phyloP scores from a whole-genome alignment of 2,329 filamentous ascomycete species.

The Phyllosticta citrichinensis region DNA sequence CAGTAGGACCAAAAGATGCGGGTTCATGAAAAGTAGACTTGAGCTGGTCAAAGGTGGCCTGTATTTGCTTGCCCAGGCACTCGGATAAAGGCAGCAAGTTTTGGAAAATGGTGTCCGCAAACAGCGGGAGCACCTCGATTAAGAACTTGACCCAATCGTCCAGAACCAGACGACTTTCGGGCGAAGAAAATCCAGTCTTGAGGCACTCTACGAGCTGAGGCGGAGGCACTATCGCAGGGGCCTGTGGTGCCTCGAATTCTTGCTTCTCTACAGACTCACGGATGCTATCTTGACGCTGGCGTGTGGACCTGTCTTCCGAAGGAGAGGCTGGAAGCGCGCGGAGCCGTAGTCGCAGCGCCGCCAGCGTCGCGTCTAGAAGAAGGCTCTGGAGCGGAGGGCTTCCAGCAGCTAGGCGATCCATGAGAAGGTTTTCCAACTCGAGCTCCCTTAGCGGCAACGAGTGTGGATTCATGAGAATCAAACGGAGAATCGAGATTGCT shows the following conservation, averaged over 20 bases:
- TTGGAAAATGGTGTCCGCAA: constrained; percentile 77
- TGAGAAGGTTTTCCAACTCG: constrained; percentile 60
- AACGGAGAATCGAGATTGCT: constrained; percentile 54
- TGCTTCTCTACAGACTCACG: constrained; percentile 32
- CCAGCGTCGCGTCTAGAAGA: constrained; percentile 67
- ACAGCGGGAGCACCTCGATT: constrained; percentile 71
- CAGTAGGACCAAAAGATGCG: constrained; percentile 17
- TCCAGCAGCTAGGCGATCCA: constrained; percentile 52
- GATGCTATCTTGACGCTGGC: constrained; percentile 4
- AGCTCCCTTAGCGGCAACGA: constrained; percentile 49
- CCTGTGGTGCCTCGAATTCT: constrained; percentile 18
- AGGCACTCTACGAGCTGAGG: constrained; percentile 74
- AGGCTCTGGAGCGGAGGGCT: constrained; percentile 63
- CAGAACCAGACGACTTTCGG: constrained; percentile 63
- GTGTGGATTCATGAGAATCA: constrained; percentile 56
- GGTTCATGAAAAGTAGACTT: constrained; percentile 49
- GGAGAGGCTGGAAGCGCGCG: neutral
- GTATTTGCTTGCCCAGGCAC: constrained; percentile 73
- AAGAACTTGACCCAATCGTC: constrained; percentile 90
- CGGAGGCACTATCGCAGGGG: constrained; percentile 42
- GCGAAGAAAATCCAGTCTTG: constrained; percentile 67
- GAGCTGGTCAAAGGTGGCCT: constrained; percentile 59
- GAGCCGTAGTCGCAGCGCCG: constrained; percentile 54
- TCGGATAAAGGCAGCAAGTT: constrained; percentile 84
- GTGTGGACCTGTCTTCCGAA: neutral